These are phyloP conservation scores for Chalaropsis ovoidea DNA, from an alignment of 2,329 filamentous ascomycete species.

Conservation along the genomic window DNA sequence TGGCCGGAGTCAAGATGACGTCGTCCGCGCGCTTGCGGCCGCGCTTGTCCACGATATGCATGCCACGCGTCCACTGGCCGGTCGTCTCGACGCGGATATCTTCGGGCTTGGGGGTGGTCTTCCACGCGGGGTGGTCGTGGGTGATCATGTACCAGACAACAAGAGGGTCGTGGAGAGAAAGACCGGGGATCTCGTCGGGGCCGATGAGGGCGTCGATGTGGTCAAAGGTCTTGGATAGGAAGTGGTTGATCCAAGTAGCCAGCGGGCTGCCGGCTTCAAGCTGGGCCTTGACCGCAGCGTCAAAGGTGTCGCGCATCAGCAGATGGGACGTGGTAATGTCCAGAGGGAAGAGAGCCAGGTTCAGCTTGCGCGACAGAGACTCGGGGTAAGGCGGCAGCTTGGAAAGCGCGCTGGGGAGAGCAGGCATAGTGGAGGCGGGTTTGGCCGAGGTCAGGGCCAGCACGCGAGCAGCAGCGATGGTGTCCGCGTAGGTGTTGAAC, in stretches of 20 bases:
- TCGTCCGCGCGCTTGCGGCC: slow-evolving; percentile 44
- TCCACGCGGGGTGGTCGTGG: slow-evolving; percentile 48
- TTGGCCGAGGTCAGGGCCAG: slow-evolving; percentile 65
- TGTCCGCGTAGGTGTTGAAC: slow-evolving; percentile 91
- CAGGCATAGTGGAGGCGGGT: slow-evolving; percentile 72
- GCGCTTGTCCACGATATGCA: slow-evolving; percentile 75
- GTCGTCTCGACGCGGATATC: slow-evolving; percentile 83
- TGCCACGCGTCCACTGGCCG: slow-evolving; percentile 90
- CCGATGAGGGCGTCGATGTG: slow-evolving; percentile 56
- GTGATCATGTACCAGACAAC: slow-evolving; percentile 70
- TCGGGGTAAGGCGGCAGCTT: slow-evolving; percentile 53
- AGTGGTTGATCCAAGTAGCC: slow-evolving; percentile 61
- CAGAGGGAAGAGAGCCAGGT: slow-evolving; percentile 61
- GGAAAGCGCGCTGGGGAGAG: slow-evolving; percentile 43
- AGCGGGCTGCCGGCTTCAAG: slow-evolving; percentile 58
- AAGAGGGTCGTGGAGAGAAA: slow-evolving; percentile 67
- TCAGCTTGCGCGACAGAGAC: slow-evolving; percentile 52
- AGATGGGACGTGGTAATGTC: slow-evolving; percentile 67
- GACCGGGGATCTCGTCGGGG: slow-evolving; percentile 47
- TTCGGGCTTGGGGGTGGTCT: slow-evolving; percentile 49
- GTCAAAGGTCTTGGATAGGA: slow-evolving; percentile 58
- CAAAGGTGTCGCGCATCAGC: slow-evolving; percentile 52
- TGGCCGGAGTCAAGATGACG: slow-evolving; percentile 34
- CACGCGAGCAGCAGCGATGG: slow-evolving; percentile 63
- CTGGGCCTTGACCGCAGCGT: slow-evolving; percentile 44